Evolutionary conservation across 2,329 filamentous ascomycete species (phyloP), one percentile per base, ranked within the genome.

Genomic region (Colletotrichum gloeosporioides): DNA sequence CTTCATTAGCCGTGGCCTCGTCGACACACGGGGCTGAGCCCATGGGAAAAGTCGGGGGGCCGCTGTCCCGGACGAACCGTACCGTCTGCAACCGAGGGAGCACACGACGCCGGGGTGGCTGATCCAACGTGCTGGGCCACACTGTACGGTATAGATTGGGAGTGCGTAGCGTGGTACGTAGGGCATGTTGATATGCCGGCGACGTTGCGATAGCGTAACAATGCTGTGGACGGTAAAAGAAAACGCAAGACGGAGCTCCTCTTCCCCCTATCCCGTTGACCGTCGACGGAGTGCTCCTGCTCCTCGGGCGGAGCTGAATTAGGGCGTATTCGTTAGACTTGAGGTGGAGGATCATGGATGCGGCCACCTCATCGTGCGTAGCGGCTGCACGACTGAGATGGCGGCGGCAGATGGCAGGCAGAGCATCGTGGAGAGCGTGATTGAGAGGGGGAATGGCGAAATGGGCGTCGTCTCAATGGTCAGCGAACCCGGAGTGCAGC

Each of bases 361-460:
- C 55, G 22, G 57, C 70, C 73, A 73, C 34, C 73, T 76, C 69
- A 76, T 73, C 44, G 64, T 73, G 69, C 73, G 63, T 27, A 36
- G 15, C 39, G n/a, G 57, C 63, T 69, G 69, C 73, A 76, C 63
- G 18, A n/a, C 39, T 44, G 39, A 44, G 44, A 73, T 64, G 64
- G 62, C n/a, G 55, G 61, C 69, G 39, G 73, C 62, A 63, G 31
- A 18, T 18, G 59, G 29, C 31, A 62, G 59, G 29, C 39, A 44
- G 39, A 44, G 39, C 62, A 72, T 44, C 22, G 32, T 25, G 36
- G 73, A 62, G 69, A 39, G 57, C 69, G 69, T 61, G 66, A 76
- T 69, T 18, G 55, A 36, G 64, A 64, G 70, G 69, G 73, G 57
- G n/a, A 4, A 73, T 69, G 73, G 69, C 64, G 70, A 73, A 73